phyloP scores from a whole-genome alignment of 2,329 filamentous ascomycete genomes.

The Ploettnerulaceae sp. region DNA sequence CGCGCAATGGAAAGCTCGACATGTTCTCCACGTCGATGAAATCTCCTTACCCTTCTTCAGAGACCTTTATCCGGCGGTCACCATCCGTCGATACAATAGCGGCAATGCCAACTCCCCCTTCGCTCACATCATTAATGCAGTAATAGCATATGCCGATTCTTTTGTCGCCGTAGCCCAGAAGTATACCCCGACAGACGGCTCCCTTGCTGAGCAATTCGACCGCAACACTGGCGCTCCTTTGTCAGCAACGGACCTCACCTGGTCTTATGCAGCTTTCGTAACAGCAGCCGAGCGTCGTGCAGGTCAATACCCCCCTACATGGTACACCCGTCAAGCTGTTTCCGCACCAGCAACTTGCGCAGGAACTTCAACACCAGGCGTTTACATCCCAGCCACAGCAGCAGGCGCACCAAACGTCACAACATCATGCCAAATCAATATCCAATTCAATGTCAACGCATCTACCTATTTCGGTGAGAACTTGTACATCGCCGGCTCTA shows the following conservation, averaged over 20 bases:
- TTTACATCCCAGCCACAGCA: constrained; percentile 46
- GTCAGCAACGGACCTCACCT: constrained; percentile 64
- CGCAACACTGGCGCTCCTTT: constrained; percentile 48
- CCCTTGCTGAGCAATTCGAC: constrained; percentile 62
- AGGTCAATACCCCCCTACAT: constrained; percentile 49
- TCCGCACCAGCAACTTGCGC: constrained; percentile 46
- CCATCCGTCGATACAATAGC: constrained; percentile 58
- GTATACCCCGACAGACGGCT: constrained; percentile 53
- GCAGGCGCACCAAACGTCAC: constrained; percentile 36
- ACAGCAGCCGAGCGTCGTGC: constrained; percentile 53
- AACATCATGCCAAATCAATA: constrained; percentile 30
- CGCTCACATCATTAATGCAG: constrained; percentile 43
- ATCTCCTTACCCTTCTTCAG: constrained; percentile 68
- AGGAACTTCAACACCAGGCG: constrained; percentile 42
- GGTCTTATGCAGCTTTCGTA: constrained; percentile 68
- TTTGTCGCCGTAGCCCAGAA: constrained; percentile 45
- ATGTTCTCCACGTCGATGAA: constrained; percentile 57
- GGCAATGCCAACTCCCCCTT: constrained; percentile 53
- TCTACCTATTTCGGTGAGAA: constrained; percentile 45
- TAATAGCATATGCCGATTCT: constrained; percentile 58
- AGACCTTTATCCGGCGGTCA: constrained; percentile 55
- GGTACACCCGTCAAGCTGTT: constrained; percentile 44
- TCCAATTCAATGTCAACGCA: constrained; percentile 44
- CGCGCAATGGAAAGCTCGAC: constrained; percentile 61
- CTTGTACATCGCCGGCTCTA: constrained; percentile 42